A percentile compares a stretch with the other conserved stretches of the same genome.
Conservation (phyloP, 2,329 filamentous ascomycete species). For the Fusarium sp. region DNA sequence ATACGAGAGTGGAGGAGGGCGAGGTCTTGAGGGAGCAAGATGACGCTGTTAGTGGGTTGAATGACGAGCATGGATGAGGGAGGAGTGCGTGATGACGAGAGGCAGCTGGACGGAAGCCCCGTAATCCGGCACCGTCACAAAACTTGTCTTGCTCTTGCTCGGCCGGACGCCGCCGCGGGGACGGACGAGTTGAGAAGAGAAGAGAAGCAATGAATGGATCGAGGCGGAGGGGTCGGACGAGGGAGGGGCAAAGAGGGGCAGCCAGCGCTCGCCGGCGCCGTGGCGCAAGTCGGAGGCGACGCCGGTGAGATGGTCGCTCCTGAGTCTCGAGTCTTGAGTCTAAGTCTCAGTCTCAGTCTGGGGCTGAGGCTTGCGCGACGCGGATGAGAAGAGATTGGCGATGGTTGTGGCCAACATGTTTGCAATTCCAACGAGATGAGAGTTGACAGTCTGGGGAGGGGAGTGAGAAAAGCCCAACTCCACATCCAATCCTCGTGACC, state of each 20-base stretch:
- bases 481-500: neutral
- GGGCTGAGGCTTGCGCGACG: conserved; percentile 1
- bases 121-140: conserved; percentile 17
- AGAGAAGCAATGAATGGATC: conserved; percentile 16
- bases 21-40: neutral
- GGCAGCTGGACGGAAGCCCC: neutral
- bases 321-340: neutral
- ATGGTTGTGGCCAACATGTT: neutral
- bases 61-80: neutral
- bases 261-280: conserved; percentile 16
- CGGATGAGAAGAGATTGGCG: neutral
- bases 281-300: conserved; percentile 29
- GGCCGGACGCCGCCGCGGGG: neutral
- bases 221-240: conserved; percentile 31
- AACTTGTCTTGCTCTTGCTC: neutral
- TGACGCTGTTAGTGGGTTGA: neutral
- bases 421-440: neutral
- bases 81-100: neutral
- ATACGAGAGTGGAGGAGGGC: neutral
- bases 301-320: conserved; percentile 9
- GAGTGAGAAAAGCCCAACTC: neutral
- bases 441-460: neutral
- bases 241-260: conserved; percentile 33
- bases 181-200: conserved; percentile 24
- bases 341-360: too few relatives aligned